Conservation (phyloP, 768 basidiomycete genomes). For the Rhodotorula babjevae region DNA sequence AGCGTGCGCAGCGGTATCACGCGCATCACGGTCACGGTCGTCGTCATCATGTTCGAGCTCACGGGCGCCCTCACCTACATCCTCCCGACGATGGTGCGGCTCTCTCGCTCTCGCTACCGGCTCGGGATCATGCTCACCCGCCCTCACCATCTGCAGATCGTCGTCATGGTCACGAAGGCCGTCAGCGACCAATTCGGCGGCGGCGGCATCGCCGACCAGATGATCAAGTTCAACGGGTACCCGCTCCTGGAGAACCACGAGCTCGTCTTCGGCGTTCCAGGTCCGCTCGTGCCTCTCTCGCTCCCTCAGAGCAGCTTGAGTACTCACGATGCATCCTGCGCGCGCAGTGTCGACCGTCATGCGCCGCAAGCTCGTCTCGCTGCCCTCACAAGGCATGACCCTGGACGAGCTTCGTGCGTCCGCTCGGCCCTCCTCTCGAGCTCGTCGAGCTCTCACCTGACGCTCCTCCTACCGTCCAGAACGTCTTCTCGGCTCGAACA, state of each 20-base stretch:
- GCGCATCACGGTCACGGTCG: slow-evolving; percentile 93
- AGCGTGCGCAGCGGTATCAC: slow-evolving; percentile 71
- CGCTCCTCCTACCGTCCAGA: slow-evolving; percentile 52
- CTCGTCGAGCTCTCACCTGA: slow-evolving; percentile 13
- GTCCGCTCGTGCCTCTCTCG: slow-evolving; percentile 53
- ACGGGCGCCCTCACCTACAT: slow-evolving; percentile 97
- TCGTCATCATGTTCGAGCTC: slow-evolving; percentile 98
- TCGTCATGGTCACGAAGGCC: slow-evolving; percentile 90
- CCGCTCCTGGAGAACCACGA: slow-evolving; percentile 96
- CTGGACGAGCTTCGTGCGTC: slow-evolving; percentile 72
- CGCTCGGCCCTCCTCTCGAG: too few species aligned
- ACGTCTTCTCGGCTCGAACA: slow-evolving; percentile 62
- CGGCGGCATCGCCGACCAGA: slow-evolving; percentile 91
- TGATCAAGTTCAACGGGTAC: slow-evolving; percentile 94
- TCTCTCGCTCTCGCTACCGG: background rate
- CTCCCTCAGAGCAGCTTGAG: too few species aligned
- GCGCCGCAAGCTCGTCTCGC: slow-evolving; percentile 69
- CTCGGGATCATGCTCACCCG: background rate
- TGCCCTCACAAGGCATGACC: slow-evolving; percentile 69
- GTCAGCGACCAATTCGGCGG: slow-evolving; percentile 92
- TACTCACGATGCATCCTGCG: too few species aligned
- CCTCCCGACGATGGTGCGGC: slow-evolving; percentile 85
- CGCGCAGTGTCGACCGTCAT: slow-evolving; percentile 69
- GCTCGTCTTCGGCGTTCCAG: slow-evolving; percentile 81
- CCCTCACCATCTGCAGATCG: slow-evolving; percentile 59